A percentile compares a stretch with the other conserved stretches of the same genome.
phyloP scores from a whole-genome alignment of 176 grass and related monocot genomes.

The Eremochloa ophiuroides region DNA sequence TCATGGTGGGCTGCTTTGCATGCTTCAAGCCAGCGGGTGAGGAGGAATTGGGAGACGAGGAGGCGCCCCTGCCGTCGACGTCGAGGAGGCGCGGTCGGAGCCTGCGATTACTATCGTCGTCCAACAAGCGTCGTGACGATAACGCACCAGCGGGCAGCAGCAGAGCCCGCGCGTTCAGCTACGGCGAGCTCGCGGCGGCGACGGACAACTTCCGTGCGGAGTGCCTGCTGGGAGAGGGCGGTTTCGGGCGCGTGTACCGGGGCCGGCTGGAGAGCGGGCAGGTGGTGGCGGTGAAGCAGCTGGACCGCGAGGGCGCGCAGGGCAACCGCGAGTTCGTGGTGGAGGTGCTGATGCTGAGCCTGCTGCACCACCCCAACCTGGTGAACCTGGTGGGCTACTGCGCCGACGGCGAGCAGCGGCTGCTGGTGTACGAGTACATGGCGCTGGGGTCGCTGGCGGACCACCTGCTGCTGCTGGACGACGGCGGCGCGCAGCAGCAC shows the following conservation, averaged over 20 bases:
- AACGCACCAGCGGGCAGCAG: neutral
- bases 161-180: constrained; percentile 21
- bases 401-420: constrained; percentile 23
- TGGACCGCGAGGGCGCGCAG: constrained; percentile 26
- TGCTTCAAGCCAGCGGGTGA: constrained; percentile 36
- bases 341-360: constrained; percentile 37
- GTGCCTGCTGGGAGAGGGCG: constrained; percentile 38
- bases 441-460: constrained; percentile 11
- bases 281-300: constrained; percentile 34
- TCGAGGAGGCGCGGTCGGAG: constrained; percentile 16
- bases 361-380: constrained; percentile 34
- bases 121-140: neutral
- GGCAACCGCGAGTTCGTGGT: constrained; percentile 37
- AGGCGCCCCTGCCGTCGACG: neutral
- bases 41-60: neutral
- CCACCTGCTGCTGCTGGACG: constrained; percentile 26
- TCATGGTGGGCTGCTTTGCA: constrained; percentile 36
- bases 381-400: constrained; percentile 40
- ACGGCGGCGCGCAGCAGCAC: no score
- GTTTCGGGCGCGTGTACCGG: constrained; percentile 35
- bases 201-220: constrained; percentile 25
- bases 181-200: constrained; percentile 19
- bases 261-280: constrained; percentile 5
- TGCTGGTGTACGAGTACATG: constrained; percentile 34
- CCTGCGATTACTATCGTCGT: neutral